A percentile compares a stretch with the other conserved stretches of the same genome.
phyloP scores from a whole-genome alignment of 2,329 filamentous ascomycete genomes.

The Bipolaris bicolor region DNA sequence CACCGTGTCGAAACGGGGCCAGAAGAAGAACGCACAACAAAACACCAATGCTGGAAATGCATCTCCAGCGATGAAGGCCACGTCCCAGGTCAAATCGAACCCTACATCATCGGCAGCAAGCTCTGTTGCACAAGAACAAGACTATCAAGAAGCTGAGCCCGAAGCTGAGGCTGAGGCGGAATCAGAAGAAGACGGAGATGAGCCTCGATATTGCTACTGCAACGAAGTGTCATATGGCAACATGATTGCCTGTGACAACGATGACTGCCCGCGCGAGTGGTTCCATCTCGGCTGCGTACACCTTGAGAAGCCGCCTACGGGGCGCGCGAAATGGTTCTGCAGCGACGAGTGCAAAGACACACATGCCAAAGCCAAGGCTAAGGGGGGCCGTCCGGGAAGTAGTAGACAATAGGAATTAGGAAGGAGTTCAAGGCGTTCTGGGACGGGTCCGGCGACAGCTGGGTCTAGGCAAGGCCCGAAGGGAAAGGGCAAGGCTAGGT shows the following conservation, averaged over 20 bases:
- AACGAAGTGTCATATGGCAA: conserved; percentile 69
- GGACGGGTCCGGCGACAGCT: conserved; percentile 35
- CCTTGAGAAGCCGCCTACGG: conserved; percentile 63
- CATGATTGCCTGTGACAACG: conserved; percentile 72
- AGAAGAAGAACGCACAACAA: conserved; percentile 42
- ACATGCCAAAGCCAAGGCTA: conserved; percentile 37
- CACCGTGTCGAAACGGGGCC: conserved; percentile 43
- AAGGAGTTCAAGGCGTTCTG: conserved; percentile 49
- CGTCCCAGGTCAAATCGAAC: conserved; percentile 34
- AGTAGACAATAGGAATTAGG: conserved; percentile 50
- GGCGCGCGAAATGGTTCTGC: conserved; percentile 50
- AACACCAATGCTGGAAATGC: conserved; percentile 26
- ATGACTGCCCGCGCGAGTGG: conserved; percentile 68
- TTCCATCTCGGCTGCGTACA: conserved; percentile 71
- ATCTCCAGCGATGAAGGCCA: conserved; percentile 38
- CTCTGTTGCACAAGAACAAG: conserved; percentile 41
- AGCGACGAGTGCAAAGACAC: conserved; percentile 48
- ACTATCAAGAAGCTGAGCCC: conserved; percentile 38
- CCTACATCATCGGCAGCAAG: conserved; percentile 43
- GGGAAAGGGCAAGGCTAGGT: conserved; percentile 43
- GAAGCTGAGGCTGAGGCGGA: conserved; percentile 42
- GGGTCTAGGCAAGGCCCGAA: conserved; percentile 41
- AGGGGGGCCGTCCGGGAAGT: conserved; percentile 47
- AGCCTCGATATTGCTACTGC: conserved; percentile 70
- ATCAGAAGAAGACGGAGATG: conserved; percentile 51